phyloP scores from a whole-genome alignment of 2,329 filamentous ascomycete species.

The Cercospora sp. region DNA sequence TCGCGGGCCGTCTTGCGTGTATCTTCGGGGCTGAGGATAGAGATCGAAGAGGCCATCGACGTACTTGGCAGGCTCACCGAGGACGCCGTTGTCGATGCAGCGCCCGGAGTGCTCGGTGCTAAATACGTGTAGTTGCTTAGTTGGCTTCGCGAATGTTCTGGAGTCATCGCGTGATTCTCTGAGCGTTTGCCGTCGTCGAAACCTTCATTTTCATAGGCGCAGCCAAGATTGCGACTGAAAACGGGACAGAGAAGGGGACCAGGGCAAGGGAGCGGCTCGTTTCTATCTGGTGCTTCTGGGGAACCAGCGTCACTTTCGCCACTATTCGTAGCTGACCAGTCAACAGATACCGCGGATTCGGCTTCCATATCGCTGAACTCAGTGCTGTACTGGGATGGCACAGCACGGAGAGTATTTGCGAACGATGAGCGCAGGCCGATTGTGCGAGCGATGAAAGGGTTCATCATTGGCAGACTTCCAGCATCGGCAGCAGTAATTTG shows the following conservation, averaged over 20 bases:
- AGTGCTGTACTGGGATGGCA: constrained; percentile 19
- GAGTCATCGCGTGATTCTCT: constrained; percentile 31
- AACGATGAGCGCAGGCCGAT: constrained; percentile 36
- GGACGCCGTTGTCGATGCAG: constrained; percentile 34
- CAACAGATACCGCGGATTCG: constrained; percentile 29
- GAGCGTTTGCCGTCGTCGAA: constrained; percentile 36
- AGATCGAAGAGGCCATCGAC: constrained; percentile 22
- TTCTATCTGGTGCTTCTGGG: constrained; percentile 18
- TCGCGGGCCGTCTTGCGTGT: constrained; percentile 21
- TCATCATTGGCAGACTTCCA: constrained; percentile 39
- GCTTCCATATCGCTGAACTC: constrained; percentile 34
- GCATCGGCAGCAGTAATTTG: constrained; percentile 39
- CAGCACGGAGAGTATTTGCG: background rate
- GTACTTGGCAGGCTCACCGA: constrained; percentile 37
- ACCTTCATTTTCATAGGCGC: constrained; percentile 33
- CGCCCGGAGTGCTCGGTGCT: constrained; percentile 29
- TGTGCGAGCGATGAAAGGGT: constrained; percentile 39
- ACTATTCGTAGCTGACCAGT: constrained; percentile 33
- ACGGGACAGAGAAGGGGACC: constrained; percentile 33
- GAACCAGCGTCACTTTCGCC: constrained; percentile 27
- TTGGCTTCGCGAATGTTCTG: constrained; percentile 26
- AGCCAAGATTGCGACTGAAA: constrained; percentile 31
- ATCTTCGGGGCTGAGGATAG: constrained; percentile 19
- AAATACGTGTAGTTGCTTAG: constrained; percentile 23
- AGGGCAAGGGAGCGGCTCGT: constrained; percentile 33